Percentiles rank a stretch among this genome's conserved stretches.
These are phyloP conservation scores for Fusarium equiseti DNA, from an alignment of 2,329 filamentous ascomycete species.

Conservation along the genomic window DNA sequence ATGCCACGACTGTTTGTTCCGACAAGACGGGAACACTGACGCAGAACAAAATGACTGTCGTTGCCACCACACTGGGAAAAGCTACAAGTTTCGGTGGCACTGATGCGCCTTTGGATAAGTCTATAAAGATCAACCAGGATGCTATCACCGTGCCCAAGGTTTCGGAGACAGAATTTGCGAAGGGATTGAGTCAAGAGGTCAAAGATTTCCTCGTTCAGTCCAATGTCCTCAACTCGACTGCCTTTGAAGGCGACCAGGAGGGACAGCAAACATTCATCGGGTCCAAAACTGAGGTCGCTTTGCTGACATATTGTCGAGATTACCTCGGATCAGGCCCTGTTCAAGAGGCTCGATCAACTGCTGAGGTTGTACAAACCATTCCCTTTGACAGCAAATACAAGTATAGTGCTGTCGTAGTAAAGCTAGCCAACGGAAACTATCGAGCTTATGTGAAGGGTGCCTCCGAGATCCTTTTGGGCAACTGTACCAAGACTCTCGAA, in stretches of 20 bases:
- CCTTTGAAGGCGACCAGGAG: constrained; percentile 64
- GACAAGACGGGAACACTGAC: constrained; percentile 63
- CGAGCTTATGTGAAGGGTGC: constrained; percentile 67
- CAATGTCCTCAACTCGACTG: constrained; percentile 68
- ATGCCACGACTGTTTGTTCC: constrained; percentile 80
- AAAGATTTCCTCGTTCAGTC: constrained; percentile 75
- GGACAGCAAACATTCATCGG: constrained; percentile 62
- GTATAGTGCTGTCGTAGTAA: constrained; percentile 68
- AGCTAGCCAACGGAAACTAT: constrained; percentile 58
- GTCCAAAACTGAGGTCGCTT: constrained; percentile 68
- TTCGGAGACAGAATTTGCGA: constrained; percentile 46
- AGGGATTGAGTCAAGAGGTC: constrained; percentile 24
- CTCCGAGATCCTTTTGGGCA: constrained; percentile 65
- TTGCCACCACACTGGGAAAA: constrained; percentile 73
- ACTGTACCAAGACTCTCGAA: constrained; percentile 61
- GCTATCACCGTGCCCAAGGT: constrained; percentile 45
- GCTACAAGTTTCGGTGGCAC: constrained; percentile 50
- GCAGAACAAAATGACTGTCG: constrained; percentile 80
- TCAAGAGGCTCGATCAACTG: constrained; percentile 60
- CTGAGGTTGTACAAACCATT: constrained; percentile 62
- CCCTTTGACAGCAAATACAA: constrained; percentile 68
- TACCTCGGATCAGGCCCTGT: constrained; percentile 63
- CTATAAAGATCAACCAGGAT: constrained; percentile 37
- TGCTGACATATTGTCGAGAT: constrained; percentile 63
- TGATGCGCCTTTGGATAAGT: constrained; percentile 39